phyloP scores from a whole-genome alignment of 352 stramenopile genomes.

The Phytopythium vexans region DNA sequence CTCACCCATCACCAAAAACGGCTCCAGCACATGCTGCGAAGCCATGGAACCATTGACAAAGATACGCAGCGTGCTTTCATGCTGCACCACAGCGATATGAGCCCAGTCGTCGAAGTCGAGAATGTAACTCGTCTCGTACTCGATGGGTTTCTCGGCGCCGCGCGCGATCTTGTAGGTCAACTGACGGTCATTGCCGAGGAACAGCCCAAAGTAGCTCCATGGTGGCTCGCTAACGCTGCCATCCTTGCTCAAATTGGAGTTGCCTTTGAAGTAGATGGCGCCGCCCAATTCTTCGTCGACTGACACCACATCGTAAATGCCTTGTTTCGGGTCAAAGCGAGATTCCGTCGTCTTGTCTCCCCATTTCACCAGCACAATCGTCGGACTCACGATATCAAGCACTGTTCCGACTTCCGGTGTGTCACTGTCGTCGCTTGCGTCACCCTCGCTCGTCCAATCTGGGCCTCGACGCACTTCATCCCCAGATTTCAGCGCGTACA shows the following conservation, averaged over 20 bases:
- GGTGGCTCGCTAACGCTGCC: conserved; percentile 16
- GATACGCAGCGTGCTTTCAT: conserved; percentile 52
- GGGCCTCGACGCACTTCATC: conserved; percentile 64
- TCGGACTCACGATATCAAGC: conserved; percentile 35
- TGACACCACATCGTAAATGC: conserved; percentile 52
- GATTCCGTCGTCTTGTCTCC: conserved; percentile 27
- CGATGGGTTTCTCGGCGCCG: conserved; percentile 49
- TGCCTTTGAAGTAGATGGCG: conserved; percentile 70
- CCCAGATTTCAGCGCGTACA: conserved; percentile 64
- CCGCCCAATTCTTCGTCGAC: conserved; percentile 51
- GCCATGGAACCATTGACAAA: conserved; percentile 69
- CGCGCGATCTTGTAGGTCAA: conserved; percentile 65
- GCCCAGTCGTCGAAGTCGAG: conserved; percentile 60
- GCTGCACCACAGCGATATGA: conserved; percentile 66
- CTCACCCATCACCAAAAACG: conserved; percentile 55
- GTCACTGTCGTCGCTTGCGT: conserved; percentile 2
- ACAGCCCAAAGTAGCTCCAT: conserved; percentile 76
- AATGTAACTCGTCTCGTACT: conserved; percentile 66
- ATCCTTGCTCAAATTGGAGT: conserved; percentile 55
- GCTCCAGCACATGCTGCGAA: conserved; percentile 58
- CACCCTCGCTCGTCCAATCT: conserved; percentile 31
- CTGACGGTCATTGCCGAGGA: conserved; percentile 56
- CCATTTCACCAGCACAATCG: conserved; percentile 41
- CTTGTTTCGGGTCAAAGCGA: conserved; percentile 49
- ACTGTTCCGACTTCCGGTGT: conserved; percentile 36